phyloP scores from a whole-genome alignment of 768 basidiomycete genomes.

The Mycena amicta region DNA sequence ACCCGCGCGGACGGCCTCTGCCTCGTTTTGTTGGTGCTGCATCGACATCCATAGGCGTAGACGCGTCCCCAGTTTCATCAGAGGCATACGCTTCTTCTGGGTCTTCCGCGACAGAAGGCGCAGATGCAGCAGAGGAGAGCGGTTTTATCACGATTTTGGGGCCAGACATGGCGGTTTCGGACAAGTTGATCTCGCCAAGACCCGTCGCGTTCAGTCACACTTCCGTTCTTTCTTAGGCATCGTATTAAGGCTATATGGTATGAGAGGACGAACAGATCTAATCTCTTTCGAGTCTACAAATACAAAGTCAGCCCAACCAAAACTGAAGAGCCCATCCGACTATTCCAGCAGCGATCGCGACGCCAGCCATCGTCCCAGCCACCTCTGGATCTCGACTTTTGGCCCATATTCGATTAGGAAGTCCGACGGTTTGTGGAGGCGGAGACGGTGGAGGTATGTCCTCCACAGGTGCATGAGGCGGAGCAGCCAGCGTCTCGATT shows the following conservation, averaged over 20 bases:
- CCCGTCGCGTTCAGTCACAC: too few relatives aligned
- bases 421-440: background rate
- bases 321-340: conserved; percentile 31
- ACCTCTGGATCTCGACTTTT: conserved; percentile 26
- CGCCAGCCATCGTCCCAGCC: conserved; percentile 20
- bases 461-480: conserved; percentile 2
- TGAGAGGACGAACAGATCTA: background rate
- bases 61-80: conserved; percentile 38
- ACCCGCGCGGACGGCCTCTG: conserved; percentile 41
- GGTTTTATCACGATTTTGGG: conserved; percentile 57
- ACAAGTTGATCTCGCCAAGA: too few relatives aligned
- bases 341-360: conserved; percentile 24
- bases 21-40: conserved; percentile 30
- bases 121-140: conserved; percentile 28
- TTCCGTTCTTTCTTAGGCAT: too few relatives aligned
- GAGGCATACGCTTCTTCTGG: conserved; percentile 39
- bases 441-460: background rate
- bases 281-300: background rate
- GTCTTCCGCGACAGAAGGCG: conserved; percentile 28
- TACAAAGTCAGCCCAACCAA: conserved; percentile 22
- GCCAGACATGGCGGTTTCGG: too few relatives aligned
- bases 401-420: conserved; percentile 3
- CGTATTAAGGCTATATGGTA: background rate
- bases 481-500: conserved; percentile 43
- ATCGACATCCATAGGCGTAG: conserved; percentile 29